These are phyloP conservation scores for Thielaviopsis punctulata DNA, from an alignment of 2,329 filamentous ascomycete genomes.

Conservation along the genomic window DNA sequence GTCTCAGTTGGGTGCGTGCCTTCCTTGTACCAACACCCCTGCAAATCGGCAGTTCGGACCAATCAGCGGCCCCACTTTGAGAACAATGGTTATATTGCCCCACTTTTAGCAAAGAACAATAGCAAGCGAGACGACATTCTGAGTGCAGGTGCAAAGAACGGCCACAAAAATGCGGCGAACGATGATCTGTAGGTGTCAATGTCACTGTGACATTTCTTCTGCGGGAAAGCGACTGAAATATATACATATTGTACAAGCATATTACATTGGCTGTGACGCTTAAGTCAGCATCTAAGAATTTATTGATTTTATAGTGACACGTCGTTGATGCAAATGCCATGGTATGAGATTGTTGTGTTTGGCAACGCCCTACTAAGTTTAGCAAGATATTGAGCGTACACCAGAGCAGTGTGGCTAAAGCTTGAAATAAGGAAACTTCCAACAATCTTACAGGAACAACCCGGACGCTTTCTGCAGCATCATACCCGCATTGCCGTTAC, in stretches of 20 bases:
- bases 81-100: conserved; percentile 8
- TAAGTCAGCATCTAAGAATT: too few relatives aligned
- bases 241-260: too few relatives aligned
- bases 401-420: too few relatives aligned
- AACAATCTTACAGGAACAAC: neutral
- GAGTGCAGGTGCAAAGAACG: neutral
- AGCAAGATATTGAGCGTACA: too few relatives aligned
- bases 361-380: too few relatives aligned
- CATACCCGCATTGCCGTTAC: neutral
- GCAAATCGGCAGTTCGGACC: neutral
- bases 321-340: too few relatives aligned
- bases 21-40: neutral
- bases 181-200: neutral
- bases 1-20: neutral
- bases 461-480: neutral
- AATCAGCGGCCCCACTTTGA: conserved; percentile 2
- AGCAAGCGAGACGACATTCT: conserved; percentile 7
- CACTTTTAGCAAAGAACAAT: conserved; percentile 10
- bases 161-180: neutral
- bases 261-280: too few relatives aligned
- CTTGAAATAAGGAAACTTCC: neutral
- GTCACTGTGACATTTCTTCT: neutral
- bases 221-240: neutral
- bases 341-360: too few relatives aligned
- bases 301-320: too few relatives aligned